Conservation (phyloP, 139 green algal genomes). For the Coelastrella sp. region DNA sequence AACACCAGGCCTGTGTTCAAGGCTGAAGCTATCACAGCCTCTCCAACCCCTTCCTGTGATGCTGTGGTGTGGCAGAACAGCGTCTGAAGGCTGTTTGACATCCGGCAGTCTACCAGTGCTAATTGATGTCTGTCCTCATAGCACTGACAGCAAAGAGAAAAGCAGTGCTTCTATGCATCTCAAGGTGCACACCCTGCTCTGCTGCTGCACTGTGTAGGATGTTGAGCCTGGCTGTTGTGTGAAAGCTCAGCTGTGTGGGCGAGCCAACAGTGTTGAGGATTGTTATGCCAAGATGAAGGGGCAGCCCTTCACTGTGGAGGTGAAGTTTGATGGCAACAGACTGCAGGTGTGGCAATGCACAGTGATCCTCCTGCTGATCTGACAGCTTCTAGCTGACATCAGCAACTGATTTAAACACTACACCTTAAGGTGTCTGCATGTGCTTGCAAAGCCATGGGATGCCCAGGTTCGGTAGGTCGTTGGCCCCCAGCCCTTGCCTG, state of each 20-base stretch:
- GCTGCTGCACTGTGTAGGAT: constrained; percentile 27
- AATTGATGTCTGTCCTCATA: background rate
- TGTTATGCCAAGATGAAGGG: constrained; percentile 18
- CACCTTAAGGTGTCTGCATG: too few species aligned
- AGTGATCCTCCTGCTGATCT: background rate
- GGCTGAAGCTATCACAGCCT: too few species aligned
- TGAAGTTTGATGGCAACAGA: constrained; percentile 85
- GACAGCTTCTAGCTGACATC: background rate
- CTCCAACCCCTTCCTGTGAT: too few species aligned
- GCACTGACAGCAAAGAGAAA: background rate
- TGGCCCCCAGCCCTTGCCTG: background rate
- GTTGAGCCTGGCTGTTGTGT: constrained; percentile 35
- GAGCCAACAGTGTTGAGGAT: constrained; percentile 28
- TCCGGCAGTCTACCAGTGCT: background rate
- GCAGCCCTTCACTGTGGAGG: constrained; percentile 78
- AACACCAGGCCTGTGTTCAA: too few species aligned
- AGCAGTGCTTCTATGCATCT: background rate
- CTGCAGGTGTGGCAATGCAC: constrained; percentile 48
- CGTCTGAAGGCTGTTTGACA: background rate
- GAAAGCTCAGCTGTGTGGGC: constrained; percentile 23
- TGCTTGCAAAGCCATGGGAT: too few species aligned
- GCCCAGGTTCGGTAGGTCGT: background rate
- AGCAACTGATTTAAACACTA: too few species aligned
- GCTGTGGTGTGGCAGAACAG: background rate
- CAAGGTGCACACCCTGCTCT: background rate